Evolutionary conservation across 2,329 filamentous ascomycete species (phyloP), one percentile per base, ranked within the genome.

Genomic region (Neofusicoccum parvum): DNA sequence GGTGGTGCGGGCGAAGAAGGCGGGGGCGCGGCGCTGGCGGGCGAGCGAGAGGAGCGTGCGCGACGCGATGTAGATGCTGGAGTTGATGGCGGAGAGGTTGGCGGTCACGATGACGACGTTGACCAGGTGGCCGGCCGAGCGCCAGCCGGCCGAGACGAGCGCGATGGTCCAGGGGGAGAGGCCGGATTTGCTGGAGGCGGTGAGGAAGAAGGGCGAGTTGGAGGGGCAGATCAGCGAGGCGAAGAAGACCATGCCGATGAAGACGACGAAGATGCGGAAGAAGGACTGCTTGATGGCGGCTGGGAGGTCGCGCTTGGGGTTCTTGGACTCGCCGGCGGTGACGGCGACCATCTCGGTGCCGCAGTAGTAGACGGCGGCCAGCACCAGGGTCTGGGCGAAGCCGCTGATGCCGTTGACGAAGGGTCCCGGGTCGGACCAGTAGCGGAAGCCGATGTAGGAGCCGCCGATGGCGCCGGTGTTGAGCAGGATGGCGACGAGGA

Each of bases 31-130:
- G 53, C 86, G 82, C 50, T 88, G 87, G 70, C 91, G 88, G 0
- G 90, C 90, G 87, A 94, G 91, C 79, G 88, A 92, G 0, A 93
- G 79, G 1, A 94, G 78, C 0, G 90, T 93, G 23, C 91, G 86
- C 3, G 89, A 91, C 50, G 87, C 88, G 69, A 94, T 91, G 75
- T 93, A 94, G 67, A 94, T 90, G 9, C 88, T 90, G 62, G 86
- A 88, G 77, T 94, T 94, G 70, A 90, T 86, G 17, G 90, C 27
- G 15, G 49, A 53, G 14, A 53, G 32, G 27, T 53, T 53, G n/a
- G 49, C 49, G 14, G 88, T 90, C 69, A 93, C 82, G 69, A 94
- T 88, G 34, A 92, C 82, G 43, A 90, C 90, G 74, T 94, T 94
- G 76, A 94, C 88, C 62, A 94, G 85, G 5, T 86, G 87, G 0